Evolutionary conservation across 768 basidiomycete genomes (phyloP), one percentile per base, ranked within the genome.

Genomic region (Termitomyces sp.): DNA sequence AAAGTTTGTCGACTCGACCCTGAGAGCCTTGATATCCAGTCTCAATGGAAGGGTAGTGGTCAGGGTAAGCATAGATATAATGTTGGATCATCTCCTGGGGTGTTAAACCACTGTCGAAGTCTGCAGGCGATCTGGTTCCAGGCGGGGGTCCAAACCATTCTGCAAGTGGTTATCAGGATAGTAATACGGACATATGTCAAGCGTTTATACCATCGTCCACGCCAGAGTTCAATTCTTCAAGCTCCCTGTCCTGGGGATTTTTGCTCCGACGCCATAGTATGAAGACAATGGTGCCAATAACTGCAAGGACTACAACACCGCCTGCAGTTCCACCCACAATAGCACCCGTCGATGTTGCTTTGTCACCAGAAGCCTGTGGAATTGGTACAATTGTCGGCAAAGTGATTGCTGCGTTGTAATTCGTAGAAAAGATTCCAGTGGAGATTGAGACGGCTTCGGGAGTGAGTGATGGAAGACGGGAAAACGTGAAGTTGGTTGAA

Each of bases 101-200:
- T 40, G n/a, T 13, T n/a, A 33, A 1, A 5, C 52, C 55, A 41
- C 14, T 16, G 11, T 58, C 43, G n/a, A 58, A 58, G 6, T 52
- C 57, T 52, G 26, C 44, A 14, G 51, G 51, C 32, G 57, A 53
- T 24, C 43, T 58, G 11, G 57, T 58, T 46, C 52, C 57, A 8
- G 45, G 51, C 40, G 57, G 52, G 28, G 57, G 51, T 7, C 57
- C 57, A 38, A 58, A 26, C 57, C 57, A 53, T 47, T 58, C 51
- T 58, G n/a, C 5, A 46, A 38, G 35, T 36, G 11, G n/a, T 2
- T 7, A 49, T 11, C n/a, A 48, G 36, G 10, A 30, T 20, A 24
- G 11, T 33, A 5, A 9, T 22, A 7, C 16, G n/a, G 7, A 30
- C 7, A 22, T 28, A 24, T 18, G 14, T 24, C 22, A 22, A 51